Evolutionary conservation across 2,329 filamentous ascomycete genomes (phyloP).

Genomic region (Zymoseptoria brevis): DNA sequence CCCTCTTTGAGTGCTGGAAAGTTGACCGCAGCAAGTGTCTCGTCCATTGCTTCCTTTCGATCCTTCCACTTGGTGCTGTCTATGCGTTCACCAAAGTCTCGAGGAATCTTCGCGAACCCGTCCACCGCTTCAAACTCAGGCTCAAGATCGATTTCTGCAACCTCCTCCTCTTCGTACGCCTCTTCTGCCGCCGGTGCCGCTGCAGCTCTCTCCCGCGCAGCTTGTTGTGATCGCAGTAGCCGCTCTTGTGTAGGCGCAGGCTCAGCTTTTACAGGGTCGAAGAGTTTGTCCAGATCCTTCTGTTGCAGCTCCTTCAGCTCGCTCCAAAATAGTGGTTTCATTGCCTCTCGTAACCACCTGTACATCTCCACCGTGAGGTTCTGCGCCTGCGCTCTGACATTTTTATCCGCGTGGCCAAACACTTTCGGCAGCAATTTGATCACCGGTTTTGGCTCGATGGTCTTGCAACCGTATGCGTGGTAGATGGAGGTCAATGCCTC

Average conservation of each 20-base stretch:
- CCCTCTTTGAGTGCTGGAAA: slow-evolving; percentile 87
- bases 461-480: slow-evolving; percentile 91
- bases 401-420: slow-evolving; percentile 96
- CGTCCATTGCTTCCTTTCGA: slow-evolving; percentile 86
- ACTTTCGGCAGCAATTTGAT: slow-evolving; percentile 82
- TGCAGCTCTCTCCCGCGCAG: slow-evolving; percentile 56
- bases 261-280: slow-evolving; percentile 87
- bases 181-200: slow-evolving; percentile 27
- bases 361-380: slow-evolving; percentile 90
- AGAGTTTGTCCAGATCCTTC: slow-evolving; percentile 83
- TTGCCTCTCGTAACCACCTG: slow-evolving; percentile 91
- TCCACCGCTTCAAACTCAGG: slow-evolving; percentile 72
- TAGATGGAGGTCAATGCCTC: slow-evolving; percentile 74
- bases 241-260: slow-evolving; percentile 82
- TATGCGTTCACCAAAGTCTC: slow-evolving; percentile 73
- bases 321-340: slow-evolving; percentile 96
- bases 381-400: slow-evolving; percentile 88
- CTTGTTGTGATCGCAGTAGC: slow-evolving; percentile 81
- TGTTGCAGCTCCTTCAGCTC: slow-evolving; percentile 95
- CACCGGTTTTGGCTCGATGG: slow-evolving; percentile 84
- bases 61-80: slow-evolving; percentile 97
- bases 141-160: slow-evolving; percentile 62
- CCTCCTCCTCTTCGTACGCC: slow-evolving; percentile 40
- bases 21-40: slow-evolving; percentile 65
- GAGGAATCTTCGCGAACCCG: slow-evolving; percentile 70